A percentile compares a stretch with the other conserved stretches of the same genome.
Evolutionary conservation across 192 early-diverging fungal genomes (phyloP).

Genomic region (Backusella sp.): DNA sequence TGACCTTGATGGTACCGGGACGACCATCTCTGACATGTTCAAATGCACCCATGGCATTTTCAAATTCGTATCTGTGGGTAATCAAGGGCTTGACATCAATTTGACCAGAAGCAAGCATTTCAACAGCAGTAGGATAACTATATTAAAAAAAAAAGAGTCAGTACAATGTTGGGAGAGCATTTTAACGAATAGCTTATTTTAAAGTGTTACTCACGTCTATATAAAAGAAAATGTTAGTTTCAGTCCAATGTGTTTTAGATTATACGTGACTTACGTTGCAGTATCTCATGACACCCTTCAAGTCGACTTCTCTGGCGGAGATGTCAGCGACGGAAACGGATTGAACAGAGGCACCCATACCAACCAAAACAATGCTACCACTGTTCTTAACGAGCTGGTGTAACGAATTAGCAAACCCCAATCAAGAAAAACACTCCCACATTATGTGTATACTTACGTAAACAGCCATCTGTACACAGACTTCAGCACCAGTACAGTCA

Average conservation of each 20-base stretch:
- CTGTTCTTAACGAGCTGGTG: slow-evolving; percentile 34
- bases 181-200: not conserved
- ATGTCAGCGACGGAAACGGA: slow-evolving; percentile 36
- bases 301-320: slow-evolving; percentile 36
- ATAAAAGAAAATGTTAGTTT: not conserved
- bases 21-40: slow-evolving; percentile 36
- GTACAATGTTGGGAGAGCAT: not conserved
- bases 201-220: slow-evolving; percentile 11
- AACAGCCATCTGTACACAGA: slow-evolving; percentile 40
- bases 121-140: slow-evolving; percentile 35
- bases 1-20: slow-evolving; percentile 41
- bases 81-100: slow-evolving; percentile 43
- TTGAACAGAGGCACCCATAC: slow-evolving; percentile 40
- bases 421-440: not conserved
- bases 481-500: slow-evolving; percentile 43
- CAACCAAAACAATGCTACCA: slow-evolving; percentile 41
- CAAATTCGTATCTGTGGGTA: slow-evolving; percentile 38
- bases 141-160: not conserved
- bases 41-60: slow-evolving; percentile 40
- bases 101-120: slow-evolving; percentile 35
- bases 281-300: slow-evolving; percentile 43
- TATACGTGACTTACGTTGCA: slow-evolving; percentile 27
- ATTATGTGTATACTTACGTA: slow-evolving; percentile 22
- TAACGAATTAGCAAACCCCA: not conserved
- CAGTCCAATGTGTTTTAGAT: not conserved